These are phyloP conservation scores for Pythium oligandrum DNA, from an alignment of 352 stramenopile species.

Conservation along the genomic window DNA sequence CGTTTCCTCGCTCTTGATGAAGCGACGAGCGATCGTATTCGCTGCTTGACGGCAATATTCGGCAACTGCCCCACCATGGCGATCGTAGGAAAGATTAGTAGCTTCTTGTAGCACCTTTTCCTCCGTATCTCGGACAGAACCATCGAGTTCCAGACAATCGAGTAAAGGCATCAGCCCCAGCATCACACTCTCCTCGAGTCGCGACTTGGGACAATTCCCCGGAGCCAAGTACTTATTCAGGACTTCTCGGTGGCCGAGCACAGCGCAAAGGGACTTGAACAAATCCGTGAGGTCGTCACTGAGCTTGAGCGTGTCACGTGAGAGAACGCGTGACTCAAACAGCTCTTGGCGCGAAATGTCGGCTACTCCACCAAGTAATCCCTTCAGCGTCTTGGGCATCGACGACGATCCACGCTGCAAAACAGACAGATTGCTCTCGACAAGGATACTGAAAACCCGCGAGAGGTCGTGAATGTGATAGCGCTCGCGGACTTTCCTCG, in stretches of 20 bases:
- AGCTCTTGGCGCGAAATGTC: conserved; percentile 20
- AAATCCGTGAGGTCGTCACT: conserved; percentile 25
- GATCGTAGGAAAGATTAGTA: neutral
- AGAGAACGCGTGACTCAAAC: conserved; percentile 24
- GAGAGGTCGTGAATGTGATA: conserved; percentile 24
- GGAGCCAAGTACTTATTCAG: conserved; percentile 19
- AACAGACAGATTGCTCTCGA: conserved; percentile 19
- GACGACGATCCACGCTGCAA: conserved; percentile 3
- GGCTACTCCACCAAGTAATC: conserved; percentile 13
- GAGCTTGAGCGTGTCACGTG: conserved; percentile 26
- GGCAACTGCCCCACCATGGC: neutral
- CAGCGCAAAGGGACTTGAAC: conserved; percentile 26
- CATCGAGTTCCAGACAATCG: conserved; percentile 25
- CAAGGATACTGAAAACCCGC: conserved; percentile 15
- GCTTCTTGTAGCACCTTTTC: neutral
- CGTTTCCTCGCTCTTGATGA: neutral
- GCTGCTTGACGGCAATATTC: conserved; percentile 7
- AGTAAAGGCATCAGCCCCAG: conserved; percentile 22
- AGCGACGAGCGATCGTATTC: conserved; percentile 1
- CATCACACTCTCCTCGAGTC: conserved; percentile 22
- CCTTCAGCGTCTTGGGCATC: conserved; percentile 13
- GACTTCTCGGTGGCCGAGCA: conserved; percentile 12
- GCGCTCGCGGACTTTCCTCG: conserved; percentile 16
- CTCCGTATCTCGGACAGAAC: conserved; percentile 5
- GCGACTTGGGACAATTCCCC: conserved; percentile 5